These are phyloP conservation scores for Thalassiosira sp. DNA, from an alignment of 352 stramenopile species.

Conservation along the genomic window DNA sequence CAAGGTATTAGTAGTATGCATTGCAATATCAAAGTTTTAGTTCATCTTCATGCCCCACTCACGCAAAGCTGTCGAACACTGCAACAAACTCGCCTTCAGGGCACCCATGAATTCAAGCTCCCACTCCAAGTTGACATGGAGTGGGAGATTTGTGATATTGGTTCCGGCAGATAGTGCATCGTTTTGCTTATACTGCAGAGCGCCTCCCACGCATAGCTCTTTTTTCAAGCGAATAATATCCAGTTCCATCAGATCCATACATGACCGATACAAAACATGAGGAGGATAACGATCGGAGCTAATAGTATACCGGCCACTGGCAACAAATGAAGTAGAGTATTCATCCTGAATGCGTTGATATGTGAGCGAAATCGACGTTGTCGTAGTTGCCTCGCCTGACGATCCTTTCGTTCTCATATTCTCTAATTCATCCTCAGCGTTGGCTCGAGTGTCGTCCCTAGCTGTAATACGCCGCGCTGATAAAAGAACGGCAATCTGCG, in stretches of 20 bases:
- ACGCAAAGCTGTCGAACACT: conserved; percentile 71
- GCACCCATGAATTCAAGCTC: conserved; percentile 65
- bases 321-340: conserved; percentile 57
- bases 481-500: conserved; percentile 71
- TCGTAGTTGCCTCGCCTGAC: background rate
- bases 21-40: no score
- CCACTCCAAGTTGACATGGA: conserved; percentile 70
- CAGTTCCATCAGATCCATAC: conserved; percentile 66
- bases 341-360: conserved; percentile 78
- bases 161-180: conserved; percentile 20
- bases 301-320: conserved; percentile 36
- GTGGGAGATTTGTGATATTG: conserved; percentile 59
- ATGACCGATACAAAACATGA: conserved; percentile 51
- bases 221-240: conserved; percentile 68
- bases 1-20: no score
- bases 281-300: conserved; percentile 49
- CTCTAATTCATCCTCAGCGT: conserved; percentile 36
- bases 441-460: conserved; percentile 55
- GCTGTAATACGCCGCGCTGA: conserved; percentile 66
- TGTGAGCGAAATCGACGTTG: conserved; percentile 50
- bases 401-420: conserved; percentile 20
- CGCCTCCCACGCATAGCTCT: conserved; percentile 62
- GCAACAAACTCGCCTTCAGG: conserved; percentile 61
- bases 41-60: conserved; percentile 75
- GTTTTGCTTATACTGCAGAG: conserved; percentile 69